Evolutionary conservation across 139 green algal species (phyloP).

Genomic region (Coelastrella sp.): DNA sequence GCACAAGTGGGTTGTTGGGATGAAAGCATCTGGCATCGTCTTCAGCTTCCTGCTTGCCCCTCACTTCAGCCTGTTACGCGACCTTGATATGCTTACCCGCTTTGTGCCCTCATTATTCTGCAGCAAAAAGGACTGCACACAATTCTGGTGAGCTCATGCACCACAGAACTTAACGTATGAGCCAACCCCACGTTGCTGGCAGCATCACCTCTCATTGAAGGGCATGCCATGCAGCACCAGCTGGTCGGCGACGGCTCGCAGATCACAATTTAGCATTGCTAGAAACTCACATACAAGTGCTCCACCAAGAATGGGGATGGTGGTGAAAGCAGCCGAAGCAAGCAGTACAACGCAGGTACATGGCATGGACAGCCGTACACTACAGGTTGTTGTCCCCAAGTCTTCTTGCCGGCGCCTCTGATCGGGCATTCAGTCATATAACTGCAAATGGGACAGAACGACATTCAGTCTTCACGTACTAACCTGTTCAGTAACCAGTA

Average conservation of each 20-base stretch:
- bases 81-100: not conserved
- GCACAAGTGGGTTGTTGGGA: not conserved
- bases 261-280: not conserved
- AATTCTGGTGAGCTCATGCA: not conserved
- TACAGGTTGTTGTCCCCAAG: not conserved
- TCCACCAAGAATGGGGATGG: not conserved
- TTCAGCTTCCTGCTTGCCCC: not conserved
- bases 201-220: too few species aligned
- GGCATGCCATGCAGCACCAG: not conserved
- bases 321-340: constrained; percentile 10
- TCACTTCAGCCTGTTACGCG: not conserved
- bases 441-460: too few species aligned
- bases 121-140: not conserved
- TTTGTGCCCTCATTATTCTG: not conserved
- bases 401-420: too few species aligned
- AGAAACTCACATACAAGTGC: not conserved
- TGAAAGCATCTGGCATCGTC: not conserved
- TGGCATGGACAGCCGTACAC: not conserved
- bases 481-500: too few species aligned
- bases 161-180: too few species aligned
- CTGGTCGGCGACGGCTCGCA: not conserved
- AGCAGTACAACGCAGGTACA: constrained; percentile 26
- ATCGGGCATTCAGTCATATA: too few species aligned
- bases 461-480: too few species aligned
- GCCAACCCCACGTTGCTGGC: too few species aligned